phyloP scores from a whole-genome alignment of 257 asterid genomes.

The Petunia axillaris region DNA sequence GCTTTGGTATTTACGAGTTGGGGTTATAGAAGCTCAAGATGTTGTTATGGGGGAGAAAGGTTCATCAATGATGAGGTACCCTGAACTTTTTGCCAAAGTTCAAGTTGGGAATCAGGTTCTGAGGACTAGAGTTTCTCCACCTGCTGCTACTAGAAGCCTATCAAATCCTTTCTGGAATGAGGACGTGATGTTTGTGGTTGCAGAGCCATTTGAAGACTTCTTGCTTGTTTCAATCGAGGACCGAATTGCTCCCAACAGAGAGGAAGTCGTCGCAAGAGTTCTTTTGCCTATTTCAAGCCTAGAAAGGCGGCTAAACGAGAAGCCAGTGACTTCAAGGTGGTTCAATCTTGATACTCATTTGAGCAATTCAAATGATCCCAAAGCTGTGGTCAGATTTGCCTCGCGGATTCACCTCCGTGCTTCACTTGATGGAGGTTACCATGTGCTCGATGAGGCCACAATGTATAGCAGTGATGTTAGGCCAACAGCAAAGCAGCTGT shows the following conservation, averaged over 20 bases:
- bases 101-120: conserved; percentile 83
- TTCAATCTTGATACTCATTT: conserved; percentile 64
- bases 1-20: conserved; percentile 81
- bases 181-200: conserved; percentile 78
- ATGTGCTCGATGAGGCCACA: conserved; percentile 87
- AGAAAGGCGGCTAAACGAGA: conserved; percentile 74
- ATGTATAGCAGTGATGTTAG: conserved; percentile 82
- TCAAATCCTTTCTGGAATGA: conserved; percentile 81
- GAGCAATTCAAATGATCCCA: conserved; percentile 48
- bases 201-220: conserved; percentile 85
- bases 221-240: conserved; percentile 68
- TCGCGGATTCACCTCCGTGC: conserved; percentile 79
- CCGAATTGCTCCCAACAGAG: conserved; percentile 62
- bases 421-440: conserved; percentile 86
- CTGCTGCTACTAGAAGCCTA: conserved; percentile 50
- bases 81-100: conserved; percentile 75
- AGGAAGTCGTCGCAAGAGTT: conserved; percentile 67
- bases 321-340: conserved; percentile 69
- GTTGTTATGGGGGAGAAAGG: conserved; percentile 63
- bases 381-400: conserved; percentile 60
- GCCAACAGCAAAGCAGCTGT: conserved; percentile 85
- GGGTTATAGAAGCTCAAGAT: conserved; percentile 84
- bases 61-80: conserved; percentile 61
- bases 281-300: conserved; percentile 51
- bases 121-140: conserved; percentile 63